Conservation (phyloP, 495 filamentous ascomycete species). For the Xylaria scruposa region DNA sequence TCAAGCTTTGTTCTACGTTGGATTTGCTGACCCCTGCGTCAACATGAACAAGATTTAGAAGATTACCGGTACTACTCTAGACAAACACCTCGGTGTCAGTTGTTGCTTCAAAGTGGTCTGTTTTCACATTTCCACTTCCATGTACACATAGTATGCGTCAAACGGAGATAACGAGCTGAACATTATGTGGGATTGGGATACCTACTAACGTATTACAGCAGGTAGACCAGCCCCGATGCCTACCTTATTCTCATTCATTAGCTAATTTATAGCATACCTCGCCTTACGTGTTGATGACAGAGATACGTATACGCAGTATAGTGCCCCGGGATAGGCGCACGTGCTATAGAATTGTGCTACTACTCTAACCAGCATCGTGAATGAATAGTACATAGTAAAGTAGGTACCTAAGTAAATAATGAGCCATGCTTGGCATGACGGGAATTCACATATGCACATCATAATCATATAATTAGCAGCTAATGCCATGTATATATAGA, state of each 20-base stretch:
- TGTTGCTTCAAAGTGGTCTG: conserved; percentile 12
- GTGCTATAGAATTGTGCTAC: background rate
- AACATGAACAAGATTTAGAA: background rate
- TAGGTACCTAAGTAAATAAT: background rate
- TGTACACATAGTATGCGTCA: background rate
- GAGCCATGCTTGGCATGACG: background rate
- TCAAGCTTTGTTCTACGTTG: conserved; percentile 7
- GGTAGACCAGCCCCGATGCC: background rate
- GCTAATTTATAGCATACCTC: conserved; percentile 12
- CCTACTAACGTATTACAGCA: conserved; percentile 4
- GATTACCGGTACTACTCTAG: conserved; percentile 5
- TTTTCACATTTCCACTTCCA: background rate
- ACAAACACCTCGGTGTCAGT: background rate
- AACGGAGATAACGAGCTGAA: conserved; percentile 21
- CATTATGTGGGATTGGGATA: background rate
- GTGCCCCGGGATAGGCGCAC: conserved; percentile 2
- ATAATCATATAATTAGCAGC: conserved; percentile 1
- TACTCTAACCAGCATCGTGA: background rate
- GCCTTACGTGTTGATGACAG: background rate
- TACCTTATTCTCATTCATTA: conserved; percentile 7
- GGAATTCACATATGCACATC: conserved; percentile 9
- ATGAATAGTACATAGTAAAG: background rate
- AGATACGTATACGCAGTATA: background rate
- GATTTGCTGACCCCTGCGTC: conserved; percentile 6
- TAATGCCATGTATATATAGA: background rate